A percentile compares a stretch with the other conserved stretches of the same genome.
phyloP scores from a whole-genome alignment of 2,329 filamentous ascomycete species.

The Fusarium compactum region DNA sequence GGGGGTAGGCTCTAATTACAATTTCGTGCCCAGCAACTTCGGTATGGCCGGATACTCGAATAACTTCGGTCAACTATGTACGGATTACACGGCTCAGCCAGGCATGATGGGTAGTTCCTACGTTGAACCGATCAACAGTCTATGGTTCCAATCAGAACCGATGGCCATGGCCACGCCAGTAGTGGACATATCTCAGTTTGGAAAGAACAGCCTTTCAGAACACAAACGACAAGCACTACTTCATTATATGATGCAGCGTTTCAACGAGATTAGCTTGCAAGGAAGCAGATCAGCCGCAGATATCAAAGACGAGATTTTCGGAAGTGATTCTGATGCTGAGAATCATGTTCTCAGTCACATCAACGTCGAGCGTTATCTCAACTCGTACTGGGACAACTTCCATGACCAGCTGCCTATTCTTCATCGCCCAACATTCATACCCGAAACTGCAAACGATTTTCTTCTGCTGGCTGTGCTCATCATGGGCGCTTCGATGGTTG shows the following conservation, averaged over 20 bases:
- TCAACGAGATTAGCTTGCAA: conserved; percentile 47
- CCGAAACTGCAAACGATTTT: conserved; percentile 47
- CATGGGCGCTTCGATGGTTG: conserved; percentile 48
- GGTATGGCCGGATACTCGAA: conserved; percentile 46
- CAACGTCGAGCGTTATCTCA: conserved; percentile 46
- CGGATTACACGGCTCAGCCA: conserved; percentile 43
- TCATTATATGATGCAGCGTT: conserved; percentile 48
- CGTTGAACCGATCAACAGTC: conserved; percentile 46
- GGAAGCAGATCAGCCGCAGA: conserved; percentile 46
- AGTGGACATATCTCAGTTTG: conserved; percentile 42
- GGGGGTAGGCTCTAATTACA: conserved; percentile 40
- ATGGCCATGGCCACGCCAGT: conserved; percentile 42
- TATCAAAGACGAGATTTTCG: conserved; percentile 48
- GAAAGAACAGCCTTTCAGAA: conserved; percentile 45
- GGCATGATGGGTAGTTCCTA: conserved; percentile 44
- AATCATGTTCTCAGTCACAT: conserved; percentile 43
- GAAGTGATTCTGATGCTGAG: conserved; percentile 45
- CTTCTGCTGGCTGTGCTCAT: conserved; percentile 45
- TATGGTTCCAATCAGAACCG: conserved; percentile 47
- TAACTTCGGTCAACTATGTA: conserved; percentile 47
- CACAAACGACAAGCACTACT: conserved; percentile 47
- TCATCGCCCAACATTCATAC: conserved; percentile 45
- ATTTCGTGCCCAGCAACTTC: conserved; percentile 41
- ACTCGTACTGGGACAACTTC: conserved; percentile 48
- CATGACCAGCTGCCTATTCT: conserved; percentile 47